Base-by-base conservation (phyloP, 2,329 filamentous ascomycete species). In the Ophiostoma piceae region DNA sequence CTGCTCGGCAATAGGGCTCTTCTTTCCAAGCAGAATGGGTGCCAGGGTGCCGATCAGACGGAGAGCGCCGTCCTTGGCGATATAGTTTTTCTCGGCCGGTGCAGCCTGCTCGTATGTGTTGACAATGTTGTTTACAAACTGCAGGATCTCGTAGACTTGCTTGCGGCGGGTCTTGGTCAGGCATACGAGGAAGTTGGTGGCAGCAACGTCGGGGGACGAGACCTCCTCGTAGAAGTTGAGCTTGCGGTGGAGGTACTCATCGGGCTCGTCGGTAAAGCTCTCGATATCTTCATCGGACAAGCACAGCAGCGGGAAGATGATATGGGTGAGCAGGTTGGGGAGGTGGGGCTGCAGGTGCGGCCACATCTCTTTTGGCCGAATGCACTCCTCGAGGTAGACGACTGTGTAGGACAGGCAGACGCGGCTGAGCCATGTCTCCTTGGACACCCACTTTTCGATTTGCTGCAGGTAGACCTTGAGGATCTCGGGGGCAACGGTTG, bases 191-290 rank as follows among this genome's bases (percentile, higher is more conserved):
- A 99, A 98, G 80, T 97, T 98, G 19, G 94, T 97, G 3, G 95
- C 95, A 2, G 95, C 92, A 70, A 98, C 92, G 78, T 98, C 95
- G 7, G 95, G 95, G 19, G 95, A 90, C 0, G 94, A 96, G 4
- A 96, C 92, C 77, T 99, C 95, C 80, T 99, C 95, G 78, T 96
- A 99, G 77, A 94, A 97, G 80, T 98, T 99, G 71, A 99, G 85
- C 79, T 97, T 98, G 70, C 95, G 89, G 82, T 99, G 95, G 57
- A 99, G 87, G 78, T 98, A 99, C 79, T 99, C 95, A 73, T 95
- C 92, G 5, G 95, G 95, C 77, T 99, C 93, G 14, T 94, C 90
- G 77, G 96, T 88, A 77, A 99, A 99, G 74, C 96, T 88, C 78
- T 97, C 92, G 67, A 97, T 85, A 76, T 99, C 95, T 72, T 98